phyloP scores from a whole-genome alignment of 495 filamentous ascomycete genomes.

The Tuber aestivum region DNA sequence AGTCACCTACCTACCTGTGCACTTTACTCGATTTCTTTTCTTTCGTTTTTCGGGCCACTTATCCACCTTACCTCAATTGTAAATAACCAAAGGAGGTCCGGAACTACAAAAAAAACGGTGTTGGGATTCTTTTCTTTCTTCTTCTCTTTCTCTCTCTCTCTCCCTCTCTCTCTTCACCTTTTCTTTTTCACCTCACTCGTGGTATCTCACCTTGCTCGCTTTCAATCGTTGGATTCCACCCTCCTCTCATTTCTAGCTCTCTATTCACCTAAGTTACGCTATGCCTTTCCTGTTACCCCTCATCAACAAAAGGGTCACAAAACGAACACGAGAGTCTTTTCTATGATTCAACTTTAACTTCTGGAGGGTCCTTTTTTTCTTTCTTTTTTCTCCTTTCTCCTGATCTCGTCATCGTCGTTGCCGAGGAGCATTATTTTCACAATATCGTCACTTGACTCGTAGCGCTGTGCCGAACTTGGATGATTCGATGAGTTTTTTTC shows the following conservation, averaged over 20 bases:
- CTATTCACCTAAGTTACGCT: conserved; percentile 26
- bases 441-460: neutral
- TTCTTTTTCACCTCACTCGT: neutral
- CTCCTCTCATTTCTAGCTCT: conserved; percentile 41
- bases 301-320: neutral
- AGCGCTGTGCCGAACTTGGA: neutral
- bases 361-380: conserved; percentile 11
- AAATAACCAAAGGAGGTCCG: neutral
- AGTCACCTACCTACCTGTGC: neutral
- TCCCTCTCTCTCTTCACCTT: conserved; percentile 28
- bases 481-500: neutral
- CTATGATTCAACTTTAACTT: neutral
- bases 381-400: conserved; percentile 9
- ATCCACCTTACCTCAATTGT: neutral
- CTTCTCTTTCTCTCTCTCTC: conserved; percentile 23
- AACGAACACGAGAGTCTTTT: neutral
- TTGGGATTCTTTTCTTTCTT: neutral
- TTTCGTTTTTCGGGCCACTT: neutral
- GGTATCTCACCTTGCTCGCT: conserved; percentile 6
- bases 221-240: conserved; percentile 27
- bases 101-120: neutral
- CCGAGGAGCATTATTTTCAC: neutral
- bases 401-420: too few species aligned
- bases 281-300: neutral
- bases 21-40: neutral